These are phyloP conservation scores for Erigeron canadensis DNA, from an alignment of 129 eudicot genomes.

Conservation along the genomic window DNA sequence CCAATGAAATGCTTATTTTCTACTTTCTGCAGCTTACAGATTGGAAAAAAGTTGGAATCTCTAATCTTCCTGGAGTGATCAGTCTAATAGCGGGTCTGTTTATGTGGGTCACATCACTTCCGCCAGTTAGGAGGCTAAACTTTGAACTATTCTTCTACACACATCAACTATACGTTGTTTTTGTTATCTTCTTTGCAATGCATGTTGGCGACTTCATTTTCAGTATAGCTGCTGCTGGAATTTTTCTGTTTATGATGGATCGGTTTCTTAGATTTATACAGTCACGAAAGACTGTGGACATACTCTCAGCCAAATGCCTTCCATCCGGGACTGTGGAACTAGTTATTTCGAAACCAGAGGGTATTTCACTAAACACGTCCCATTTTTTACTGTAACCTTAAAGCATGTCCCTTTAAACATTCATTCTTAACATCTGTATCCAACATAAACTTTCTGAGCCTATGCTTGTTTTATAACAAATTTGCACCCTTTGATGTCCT, in stretches of 20 bases:
- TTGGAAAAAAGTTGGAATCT: slow-evolving; percentile 59
- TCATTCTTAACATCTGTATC: too few species aligned
- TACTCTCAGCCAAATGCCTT: slow-evolving; percentile 72
- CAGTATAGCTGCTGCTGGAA: slow-evolving; percentile 63
- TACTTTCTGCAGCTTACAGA: slow-evolving; percentile 45
- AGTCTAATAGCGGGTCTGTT: slow-evolving; percentile 69
- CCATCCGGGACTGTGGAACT: slow-evolving; percentile 90
- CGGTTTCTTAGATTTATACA: slow-evolving; percentile 85
- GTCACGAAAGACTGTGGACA: slow-evolving; percentile 67
- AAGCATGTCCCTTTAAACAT: neutral
- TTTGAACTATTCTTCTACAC: slow-evolving; percentile 94
- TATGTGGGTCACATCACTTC: slow-evolving; percentile 96
- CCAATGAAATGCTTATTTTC: neutral
- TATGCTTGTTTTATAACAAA: too few species aligned
- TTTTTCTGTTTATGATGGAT: slow-evolving; percentile 86
- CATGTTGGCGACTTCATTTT: slow-evolving; percentile 79
- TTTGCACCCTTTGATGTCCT: neutral
- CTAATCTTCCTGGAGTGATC: slow-evolving; percentile 88
- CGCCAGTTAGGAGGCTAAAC: slow-evolving; percentile 60
- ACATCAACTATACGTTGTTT: slow-evolving; percentile 77
- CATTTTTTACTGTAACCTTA: neutral
- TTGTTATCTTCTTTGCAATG: slow-evolving; percentile 78
- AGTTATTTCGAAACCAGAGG: slow-evolving; percentile 74
- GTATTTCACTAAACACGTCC: slow-evolving; percentile 28
- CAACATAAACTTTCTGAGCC: too few species aligned